phyloP scores from a whole-genome alignment of 192 early-diverging fungal genomes.

The Podila epicladia region DNA sequence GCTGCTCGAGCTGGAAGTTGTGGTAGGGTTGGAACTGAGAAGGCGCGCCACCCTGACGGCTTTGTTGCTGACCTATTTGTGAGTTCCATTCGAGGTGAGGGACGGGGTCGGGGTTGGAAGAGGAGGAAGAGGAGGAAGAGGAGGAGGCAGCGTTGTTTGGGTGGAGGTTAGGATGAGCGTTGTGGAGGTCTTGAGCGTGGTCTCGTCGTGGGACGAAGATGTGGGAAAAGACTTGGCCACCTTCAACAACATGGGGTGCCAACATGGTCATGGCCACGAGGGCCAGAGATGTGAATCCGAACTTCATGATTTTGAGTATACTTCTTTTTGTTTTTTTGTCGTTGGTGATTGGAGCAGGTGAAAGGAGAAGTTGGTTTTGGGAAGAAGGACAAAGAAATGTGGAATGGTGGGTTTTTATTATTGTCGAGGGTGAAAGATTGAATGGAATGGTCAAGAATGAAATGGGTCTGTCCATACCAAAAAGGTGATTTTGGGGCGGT shows the following conservation, averaged over 20 bases:
- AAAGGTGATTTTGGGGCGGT: no score
- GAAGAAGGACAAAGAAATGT: background rate
- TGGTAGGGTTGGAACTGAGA: conserved; percentile 16
- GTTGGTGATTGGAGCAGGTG: background rate
- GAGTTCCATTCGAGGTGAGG: conserved; percentile 43
- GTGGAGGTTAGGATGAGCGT: background rate
- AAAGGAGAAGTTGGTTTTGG: no score
- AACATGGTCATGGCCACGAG: background rate
- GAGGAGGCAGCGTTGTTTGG: background rate
- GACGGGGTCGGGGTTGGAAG: background rate
- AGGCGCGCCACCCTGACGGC: background rate
- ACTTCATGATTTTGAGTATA: conserved; percentile 1
- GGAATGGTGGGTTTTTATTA: background rate
- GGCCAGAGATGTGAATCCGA: background rate
- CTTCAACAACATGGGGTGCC: conserved; percentile 10
- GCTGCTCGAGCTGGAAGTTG: conserved; percentile 9
- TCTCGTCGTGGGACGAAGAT: background rate
- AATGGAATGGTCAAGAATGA: no score
- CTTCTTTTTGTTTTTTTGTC: background rate
- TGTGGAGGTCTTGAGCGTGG: conserved; percentile 5
- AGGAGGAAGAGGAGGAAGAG: background rate
- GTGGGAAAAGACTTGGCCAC: conserved; percentile 31
- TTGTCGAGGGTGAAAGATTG: no score
- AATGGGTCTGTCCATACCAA: no score
- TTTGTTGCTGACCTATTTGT: conserved; percentile 23